phyloP scores from a whole-genome alignment of 2,329 filamentous ascomycete genomes.

The Cordyceps cicadae region DNA sequence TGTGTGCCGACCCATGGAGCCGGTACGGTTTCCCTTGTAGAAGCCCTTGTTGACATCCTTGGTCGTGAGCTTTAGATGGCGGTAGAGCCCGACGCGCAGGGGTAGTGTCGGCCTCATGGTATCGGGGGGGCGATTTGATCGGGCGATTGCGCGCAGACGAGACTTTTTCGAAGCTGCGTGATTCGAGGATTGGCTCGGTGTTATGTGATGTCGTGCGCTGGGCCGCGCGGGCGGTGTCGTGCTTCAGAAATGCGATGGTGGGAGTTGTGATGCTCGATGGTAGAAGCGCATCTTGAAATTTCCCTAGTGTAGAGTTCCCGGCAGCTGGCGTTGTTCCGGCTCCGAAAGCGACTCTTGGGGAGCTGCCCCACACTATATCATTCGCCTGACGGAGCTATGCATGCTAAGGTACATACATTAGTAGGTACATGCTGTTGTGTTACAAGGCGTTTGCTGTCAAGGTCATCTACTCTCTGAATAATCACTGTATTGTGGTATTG shows the following conservation, averaged over 20 bases:
- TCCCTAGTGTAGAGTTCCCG: slow-evolving; percentile 10
- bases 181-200: too few species aligned
- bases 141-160: not conserved
- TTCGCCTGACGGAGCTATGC: not conserved
- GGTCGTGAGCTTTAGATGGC: slow-evolving; percentile 75
- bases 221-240: not conserved
- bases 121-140: too few species aligned
- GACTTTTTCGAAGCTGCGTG: not conserved
- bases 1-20: slow-evolving; percentile 78
- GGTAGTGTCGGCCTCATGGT: slow-evolving; percentile 57
- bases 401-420: too few species aligned
- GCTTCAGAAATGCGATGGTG: not conserved
- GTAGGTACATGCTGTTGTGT: not conserved
- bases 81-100: slow-evolving; percentile 57
- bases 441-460: not conserved
- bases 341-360: slow-evolving; percentile 14
- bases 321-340: slow-evolving; percentile 25
- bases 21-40: slow-evolving; percentile 93
- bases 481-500: not conserved
- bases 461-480: not conserved
- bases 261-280: not conserved
- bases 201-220: too few species aligned
- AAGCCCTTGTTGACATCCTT: slow-evolving; percentile 90
- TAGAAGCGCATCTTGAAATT: slow-evolving; percentile 6
- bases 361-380: slow-evolving; percentile 2